Percentiles rank a stretch among this genome's conserved stretches.
Evolutionary conservation across 345 rosid species (phyloP).

Genomic region (Euphorbia tirucalli): DNA sequence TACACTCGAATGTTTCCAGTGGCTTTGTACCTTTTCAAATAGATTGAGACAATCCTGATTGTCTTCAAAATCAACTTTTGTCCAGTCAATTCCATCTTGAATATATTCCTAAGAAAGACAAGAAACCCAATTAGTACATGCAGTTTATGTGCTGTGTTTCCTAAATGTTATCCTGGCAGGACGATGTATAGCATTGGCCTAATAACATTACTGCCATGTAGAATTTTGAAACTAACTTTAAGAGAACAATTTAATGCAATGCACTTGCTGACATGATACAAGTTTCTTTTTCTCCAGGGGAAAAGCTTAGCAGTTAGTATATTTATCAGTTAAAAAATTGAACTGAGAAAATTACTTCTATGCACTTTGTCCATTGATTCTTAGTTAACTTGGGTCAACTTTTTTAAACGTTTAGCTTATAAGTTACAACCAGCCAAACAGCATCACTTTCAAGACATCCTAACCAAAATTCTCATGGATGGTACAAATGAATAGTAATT

Average conservation of each 20-base stretch:
- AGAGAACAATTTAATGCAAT: background rate
- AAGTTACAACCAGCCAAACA: background rate
- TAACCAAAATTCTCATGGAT: background rate
- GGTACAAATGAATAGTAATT: background rate
- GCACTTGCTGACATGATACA: background rate
- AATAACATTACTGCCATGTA: background rate
- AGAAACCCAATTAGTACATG: slow-evolving; percentile 7
- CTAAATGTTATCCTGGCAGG: background rate
- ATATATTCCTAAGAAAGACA: slow-evolving; percentile 69
- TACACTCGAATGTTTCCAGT: background rate
- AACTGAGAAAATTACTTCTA: background rate
- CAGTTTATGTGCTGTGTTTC: background rate
- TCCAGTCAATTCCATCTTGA: slow-evolving; percentile 99
- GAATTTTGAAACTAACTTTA: background rate
- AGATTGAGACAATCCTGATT: slow-evolving; percentile 97
- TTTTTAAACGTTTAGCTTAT: too few relatives aligned
- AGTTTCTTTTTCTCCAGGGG: background rate
- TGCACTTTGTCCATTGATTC: background rate
- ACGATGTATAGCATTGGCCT: background rate
- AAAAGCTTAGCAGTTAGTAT: background rate
- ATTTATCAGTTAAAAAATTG: background rate
- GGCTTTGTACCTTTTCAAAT: slow-evolving; percentile 78
- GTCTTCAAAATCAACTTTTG: slow-evolving; percentile 96
- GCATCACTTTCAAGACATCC: background rate
- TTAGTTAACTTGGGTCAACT: background rate